phyloP scores from a whole-genome alignment of 2,329 filamentous ascomycete species.

The Chaetomiaceae sp. region DNA sequence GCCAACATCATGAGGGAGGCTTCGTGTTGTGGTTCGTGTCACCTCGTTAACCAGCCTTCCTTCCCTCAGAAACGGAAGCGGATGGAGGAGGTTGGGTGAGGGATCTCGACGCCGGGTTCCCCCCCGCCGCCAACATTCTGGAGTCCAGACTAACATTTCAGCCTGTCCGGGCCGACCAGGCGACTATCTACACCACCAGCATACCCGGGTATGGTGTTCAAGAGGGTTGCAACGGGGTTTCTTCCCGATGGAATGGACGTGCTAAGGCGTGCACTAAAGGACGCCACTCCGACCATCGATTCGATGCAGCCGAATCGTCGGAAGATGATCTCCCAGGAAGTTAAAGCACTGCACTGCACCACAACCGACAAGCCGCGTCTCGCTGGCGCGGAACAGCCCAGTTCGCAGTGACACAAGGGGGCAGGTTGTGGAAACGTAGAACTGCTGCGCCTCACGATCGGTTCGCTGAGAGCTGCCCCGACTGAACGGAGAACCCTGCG shows the following conservation, averaged over 20 bases:
- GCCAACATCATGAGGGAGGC: no score
- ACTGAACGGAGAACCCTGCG: slow-evolving; percentile 11
- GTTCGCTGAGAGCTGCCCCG: slow-evolving; percentile 10
- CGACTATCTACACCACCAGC: neutral
- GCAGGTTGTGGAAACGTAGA: neutral
- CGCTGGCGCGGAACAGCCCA: neutral
- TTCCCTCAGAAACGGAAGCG: no score
- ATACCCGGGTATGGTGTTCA: neutral
- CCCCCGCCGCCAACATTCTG: no score
- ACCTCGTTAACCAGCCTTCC: no score
- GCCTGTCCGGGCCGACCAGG: slow-evolving; percentile 7
- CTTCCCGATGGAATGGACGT: neutral
- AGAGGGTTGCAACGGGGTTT: neutral
- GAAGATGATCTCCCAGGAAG: no score
- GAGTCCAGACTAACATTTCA: neutral
- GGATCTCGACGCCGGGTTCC: no score
- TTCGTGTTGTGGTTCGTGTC: no score
- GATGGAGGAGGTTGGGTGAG: no score
- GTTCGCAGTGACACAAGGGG: no score
- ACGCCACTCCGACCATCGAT: neutral
- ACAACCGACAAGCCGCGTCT: slow-evolving; percentile 3
- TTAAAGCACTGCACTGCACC: no score
- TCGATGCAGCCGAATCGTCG: no score
- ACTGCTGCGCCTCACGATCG: slow-evolving; percentile 18
- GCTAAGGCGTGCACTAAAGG: neutral